Percentiles rank a stretch among this genome's conserved stretches.
These are phyloP conservation scores for Medicago arabica DNA, from an alignment of 306 rosid species.

Conservation along the genomic window DNA sequence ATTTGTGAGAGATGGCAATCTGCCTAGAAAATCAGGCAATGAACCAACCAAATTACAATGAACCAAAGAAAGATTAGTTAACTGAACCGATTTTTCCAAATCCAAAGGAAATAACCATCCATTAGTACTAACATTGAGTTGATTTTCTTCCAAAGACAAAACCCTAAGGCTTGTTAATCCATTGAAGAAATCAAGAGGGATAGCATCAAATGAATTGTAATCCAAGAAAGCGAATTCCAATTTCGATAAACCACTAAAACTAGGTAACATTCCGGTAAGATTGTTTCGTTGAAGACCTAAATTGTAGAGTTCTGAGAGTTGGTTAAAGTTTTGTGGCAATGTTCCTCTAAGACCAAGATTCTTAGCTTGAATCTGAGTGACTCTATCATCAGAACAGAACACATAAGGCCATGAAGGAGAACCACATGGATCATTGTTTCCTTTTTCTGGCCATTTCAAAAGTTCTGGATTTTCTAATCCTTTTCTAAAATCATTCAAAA, in stretches of 20 bases:
- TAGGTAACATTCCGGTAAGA: slow-evolving; percentile 66
- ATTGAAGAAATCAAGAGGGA: slow-evolving; percentile 70
- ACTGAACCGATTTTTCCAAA: slow-evolving; percentile 63
- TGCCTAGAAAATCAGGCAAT: slow-evolving; percentile 70
- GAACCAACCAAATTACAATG: slow-evolving; percentile 69
- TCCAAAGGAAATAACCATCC: slow-evolving; percentile 79
- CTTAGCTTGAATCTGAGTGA: slow-evolving; percentile 81
- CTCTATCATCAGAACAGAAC: slow-evolving; percentile 65
- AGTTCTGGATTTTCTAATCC: slow-evolving; percentile 77
- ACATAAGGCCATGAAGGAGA: slow-evolving; percentile 76
- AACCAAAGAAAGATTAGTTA: slow-evolving; percentile 67
- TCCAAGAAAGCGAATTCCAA: slow-evolving; percentile 77
- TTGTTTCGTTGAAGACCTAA: slow-evolving; percentile 81
- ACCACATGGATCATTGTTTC: slow-evolving; percentile 76
- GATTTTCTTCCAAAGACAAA: slow-evolving; percentile 70
- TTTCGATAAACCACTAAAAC: slow-evolving; percentile 76
- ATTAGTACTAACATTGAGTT: slow-evolving; percentile 54
- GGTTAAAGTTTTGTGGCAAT: slow-evolving; percentile 72
- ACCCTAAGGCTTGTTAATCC: slow-evolving; percentile 64
- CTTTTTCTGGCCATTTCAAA: slow-evolving; percentile 72
- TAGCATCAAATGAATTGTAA: slow-evolving; percentile 69
- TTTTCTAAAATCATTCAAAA: slow-evolving; percentile 69
- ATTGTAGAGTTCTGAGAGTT: slow-evolving; percentile 71
- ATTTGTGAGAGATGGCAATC: slow-evolving; percentile 61
- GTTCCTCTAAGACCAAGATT: slow-evolving; percentile 68